A percentile compares a stretch with the other conserved stretches of the same genome.
Evolutionary conservation across 2,329 filamentous ascomycete species (phyloP).

Genomic region (Penicillium sclerotigenum): DNA sequence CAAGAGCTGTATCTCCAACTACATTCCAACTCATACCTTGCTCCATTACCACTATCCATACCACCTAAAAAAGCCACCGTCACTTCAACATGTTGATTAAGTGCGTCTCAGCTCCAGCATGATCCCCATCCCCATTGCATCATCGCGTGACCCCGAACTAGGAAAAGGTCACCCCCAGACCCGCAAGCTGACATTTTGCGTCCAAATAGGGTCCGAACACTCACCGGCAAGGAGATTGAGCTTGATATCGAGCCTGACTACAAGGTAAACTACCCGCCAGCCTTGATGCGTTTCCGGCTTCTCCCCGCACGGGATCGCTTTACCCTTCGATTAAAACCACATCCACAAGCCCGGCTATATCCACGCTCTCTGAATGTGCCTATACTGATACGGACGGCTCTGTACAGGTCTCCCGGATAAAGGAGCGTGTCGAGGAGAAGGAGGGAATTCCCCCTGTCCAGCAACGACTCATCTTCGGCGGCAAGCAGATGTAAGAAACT

Average conservation of each 20-base stretch:
- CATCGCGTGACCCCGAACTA: constrained; percentile 12
- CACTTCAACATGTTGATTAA: constrained; percentile 51
- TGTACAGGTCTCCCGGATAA: constrained; percentile 82
- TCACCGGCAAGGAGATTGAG: constrained; percentile 98
- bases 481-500: constrained; percentile 86
- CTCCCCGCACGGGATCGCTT: neutral
- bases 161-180: constrained; percentile 6
- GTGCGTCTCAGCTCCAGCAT: constrained; percentile 31
- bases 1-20: constrained; percentile 2
- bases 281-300: neutral
- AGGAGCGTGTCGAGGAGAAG: constrained; percentile 98
- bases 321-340: neutral
- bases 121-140: constrained; percentile 13
- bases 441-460: constrained; percentile 97
- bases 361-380: neutral
- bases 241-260: constrained; percentile 93
- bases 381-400: neutral
- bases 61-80: neutral
- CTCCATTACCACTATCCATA: neutral
- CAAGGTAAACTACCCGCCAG: constrained; percentile 60
- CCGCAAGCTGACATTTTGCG: constrained; percentile 12
- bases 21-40: neutral
- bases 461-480: constrained; percentile 91
- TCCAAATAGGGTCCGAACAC: constrained; percentile 76
- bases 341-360: neutral